Base-by-base conservation (phyloP, 2,329 filamentous ascomycete species). In the Diaporthe sp. region DNA sequence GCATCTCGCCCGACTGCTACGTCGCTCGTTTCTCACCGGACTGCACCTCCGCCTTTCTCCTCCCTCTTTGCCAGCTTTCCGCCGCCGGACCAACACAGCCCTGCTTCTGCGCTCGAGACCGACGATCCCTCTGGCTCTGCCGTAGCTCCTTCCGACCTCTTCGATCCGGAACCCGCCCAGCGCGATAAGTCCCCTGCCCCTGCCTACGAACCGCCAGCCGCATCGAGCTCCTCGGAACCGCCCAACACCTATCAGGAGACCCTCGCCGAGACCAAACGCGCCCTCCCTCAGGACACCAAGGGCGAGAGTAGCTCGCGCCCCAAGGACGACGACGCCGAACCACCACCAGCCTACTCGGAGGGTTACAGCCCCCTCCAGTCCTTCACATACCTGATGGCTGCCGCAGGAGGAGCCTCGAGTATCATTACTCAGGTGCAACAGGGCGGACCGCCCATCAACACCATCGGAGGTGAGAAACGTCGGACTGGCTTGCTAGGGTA, bases 391-490 rank as follows among this genome's bases (percentile, higher is more conserved):
- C 92, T 98, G 84, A 99, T 99, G 97, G 96, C 97, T 86, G 94
- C 95, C 84, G 96, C 96, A 86, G 96, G 96, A 89, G 96, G 96
- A 87, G 94, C 96, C 81, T 94, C 96, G 88, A 98, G 97, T 91
- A 98, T 99, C 84, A 98, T 99, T 87, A 99, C 97, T 86, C 97
- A 99, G 88, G 97, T 99, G 81, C 96, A 98, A 84, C 97, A 99
- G 86, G 94, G 94, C 79, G 96, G 94, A 70, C 94, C 95, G 81
- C 94, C 96, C 51, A 92, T 98, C 80, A 98, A 97, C 85, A 94
- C 95, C 73, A 89, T 98, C 77, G 95, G 94, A 91, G 94, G 94
- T 95, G 87, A 82, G 89, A 77, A 34, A 7, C 9, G 22, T 61
- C 74, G 47, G 15, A n/a, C 42, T 47, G 28, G 63, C 60, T 76